phyloP scores from a whole-genome alignment of 257 asterid genomes.

The Solanum megistacrolobum region DNA sequence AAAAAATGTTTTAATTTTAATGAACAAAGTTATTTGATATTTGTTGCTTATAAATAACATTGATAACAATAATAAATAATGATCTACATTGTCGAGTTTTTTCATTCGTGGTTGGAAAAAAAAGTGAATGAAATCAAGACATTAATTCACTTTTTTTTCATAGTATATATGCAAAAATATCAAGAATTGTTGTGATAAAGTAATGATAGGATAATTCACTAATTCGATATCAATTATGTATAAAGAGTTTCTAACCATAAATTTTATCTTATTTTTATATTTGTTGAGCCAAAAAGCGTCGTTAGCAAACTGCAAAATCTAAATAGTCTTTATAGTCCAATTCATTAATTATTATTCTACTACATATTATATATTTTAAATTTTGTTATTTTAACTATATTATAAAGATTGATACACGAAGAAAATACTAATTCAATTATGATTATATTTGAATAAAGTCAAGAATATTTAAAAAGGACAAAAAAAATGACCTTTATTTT shows the following conservation, averaged over 20 bases:
- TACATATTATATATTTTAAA: no score
- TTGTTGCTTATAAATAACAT: background rate
- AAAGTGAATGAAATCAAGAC: background rate
- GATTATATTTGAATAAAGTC: background rate
- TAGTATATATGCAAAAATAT: background rate
- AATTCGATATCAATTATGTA: background rate
- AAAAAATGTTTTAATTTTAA: no score
- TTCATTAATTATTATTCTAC: background rate
- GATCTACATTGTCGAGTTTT: background rate
- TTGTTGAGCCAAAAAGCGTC: background rate
- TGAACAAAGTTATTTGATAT: no score
- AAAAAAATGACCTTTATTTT: background rate
- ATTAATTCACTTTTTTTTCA: no score
- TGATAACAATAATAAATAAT: background rate
- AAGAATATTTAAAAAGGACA: background rate
- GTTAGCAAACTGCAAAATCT: background rate
- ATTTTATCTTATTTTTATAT: background rate
- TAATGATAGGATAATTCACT: background rate
- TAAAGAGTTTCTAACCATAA: background rate
- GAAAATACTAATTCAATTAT: background rate
- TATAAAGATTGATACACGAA: background rate
- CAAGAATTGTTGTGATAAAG: background rate
- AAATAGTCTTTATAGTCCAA: background rate
- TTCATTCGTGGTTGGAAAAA: background rate
- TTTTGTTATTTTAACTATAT: background rate